These are phyloP conservation scores for Plasmodium coatneyi DNA, from an alignment of 169 alveolate species.

Conservation along the genomic window DNA sequence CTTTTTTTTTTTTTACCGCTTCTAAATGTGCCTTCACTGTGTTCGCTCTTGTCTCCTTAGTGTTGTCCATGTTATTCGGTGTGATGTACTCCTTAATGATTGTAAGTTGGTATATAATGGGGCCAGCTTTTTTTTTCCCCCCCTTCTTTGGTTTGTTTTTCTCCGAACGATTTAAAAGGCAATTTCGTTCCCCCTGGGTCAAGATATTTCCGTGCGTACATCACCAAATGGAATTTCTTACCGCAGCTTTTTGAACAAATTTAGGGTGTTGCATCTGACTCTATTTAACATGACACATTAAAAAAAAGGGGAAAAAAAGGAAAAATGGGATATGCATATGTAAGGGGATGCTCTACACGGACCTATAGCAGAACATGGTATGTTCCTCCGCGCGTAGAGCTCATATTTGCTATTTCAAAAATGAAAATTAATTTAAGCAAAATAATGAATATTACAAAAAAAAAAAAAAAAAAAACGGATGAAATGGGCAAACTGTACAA, in stretches of 20 bases:
- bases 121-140: neutral
- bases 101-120: neutral
- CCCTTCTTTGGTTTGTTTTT: neutral
- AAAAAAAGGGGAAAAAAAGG: neutral
- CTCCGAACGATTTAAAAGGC: neutral
- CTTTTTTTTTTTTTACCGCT: conserved; percentile 35
- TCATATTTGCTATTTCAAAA: neutral
- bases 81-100: neutral
- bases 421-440: neutral
- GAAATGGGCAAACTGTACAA: neutral
- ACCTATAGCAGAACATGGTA: neutral
- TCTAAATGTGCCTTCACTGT: conserved; percentile 56
- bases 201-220: neutral
- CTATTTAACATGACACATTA: conserved; percentile 9
- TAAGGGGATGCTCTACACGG: neutral
- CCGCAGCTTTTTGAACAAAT: conserved; percentile 53
- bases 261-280: conserved; percentile 67
- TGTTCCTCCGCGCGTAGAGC: neutral
- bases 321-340: neutral
- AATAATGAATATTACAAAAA: neutral
- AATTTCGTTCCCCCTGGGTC: neutral
- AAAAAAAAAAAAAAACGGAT: neutral
- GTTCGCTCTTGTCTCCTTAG: conserved; percentile 3
- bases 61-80: conserved; percentile 35
- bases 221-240: conserved; percentile 9